Percentiles rank a stretch among this genome's conserved stretches.
phyloP scores from a whole-genome alignment of 202 grass and related monocot species.

The Dendrocalamus latiflorus region DNA sequence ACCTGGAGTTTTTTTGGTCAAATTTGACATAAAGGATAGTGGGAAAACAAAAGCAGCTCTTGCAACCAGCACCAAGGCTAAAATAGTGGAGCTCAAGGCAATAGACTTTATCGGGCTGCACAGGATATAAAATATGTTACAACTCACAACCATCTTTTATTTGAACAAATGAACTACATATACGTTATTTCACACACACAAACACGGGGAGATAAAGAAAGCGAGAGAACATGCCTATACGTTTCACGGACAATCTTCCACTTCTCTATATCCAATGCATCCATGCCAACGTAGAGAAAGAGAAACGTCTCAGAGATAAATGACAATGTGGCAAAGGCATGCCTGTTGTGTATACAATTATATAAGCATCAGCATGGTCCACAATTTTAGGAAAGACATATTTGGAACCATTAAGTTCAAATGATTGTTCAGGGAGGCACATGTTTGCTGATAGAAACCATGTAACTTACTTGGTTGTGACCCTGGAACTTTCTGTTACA shows the following conservation, averaged over 20 bases:
- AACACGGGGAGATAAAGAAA: neutral
- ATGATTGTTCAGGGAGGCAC: neutral
- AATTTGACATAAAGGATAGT: constrained; percentile 65
- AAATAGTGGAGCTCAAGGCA: constrained; percentile 57
- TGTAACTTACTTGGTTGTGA: constrained; percentile 82
- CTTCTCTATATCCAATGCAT: constrained; percentile 96
- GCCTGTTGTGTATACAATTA: constrained; percentile 38
- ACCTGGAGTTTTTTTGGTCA: constrained; percentile 54
- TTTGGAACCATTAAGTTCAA: neutral
- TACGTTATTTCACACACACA: neutral
- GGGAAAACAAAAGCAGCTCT: constrained; percentile 94
- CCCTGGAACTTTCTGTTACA: constrained; percentile 88
- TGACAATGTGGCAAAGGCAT: constrained; percentile 82
- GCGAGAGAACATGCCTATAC: constrained; percentile 29
- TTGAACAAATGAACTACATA: neutral
- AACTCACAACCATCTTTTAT: neutral
- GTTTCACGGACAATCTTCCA: constrained; percentile 72
- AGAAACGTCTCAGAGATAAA: constrained; percentile 89
- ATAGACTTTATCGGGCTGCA: constrained; percentile 70
- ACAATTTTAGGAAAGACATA: neutral
- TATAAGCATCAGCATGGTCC: neutral
- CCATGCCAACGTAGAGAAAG: constrained; percentile 97
- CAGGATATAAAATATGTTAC: constrained; percentile 4
- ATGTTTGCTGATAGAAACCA: neutral
- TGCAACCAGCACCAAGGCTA: constrained; percentile 72